phyloP scores from a whole-genome alignment of 441 rosid genomes.

The Syzygium malaccense region DNA sequence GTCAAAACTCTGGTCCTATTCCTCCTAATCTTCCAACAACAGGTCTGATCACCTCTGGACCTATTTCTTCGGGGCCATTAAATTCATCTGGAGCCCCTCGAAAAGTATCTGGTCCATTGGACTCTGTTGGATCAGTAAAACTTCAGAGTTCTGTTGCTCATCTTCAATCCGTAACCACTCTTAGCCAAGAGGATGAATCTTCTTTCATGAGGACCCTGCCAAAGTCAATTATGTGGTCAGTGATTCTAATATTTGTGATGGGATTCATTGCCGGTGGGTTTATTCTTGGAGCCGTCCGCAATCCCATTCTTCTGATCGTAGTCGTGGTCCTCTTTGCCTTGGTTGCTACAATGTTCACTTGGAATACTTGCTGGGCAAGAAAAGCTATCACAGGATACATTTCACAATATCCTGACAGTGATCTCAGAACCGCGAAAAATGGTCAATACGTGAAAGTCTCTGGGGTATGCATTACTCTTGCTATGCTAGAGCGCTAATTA shows the following conservation, averaged over 20 bases:
- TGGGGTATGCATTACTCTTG: constrained; percentile 58
- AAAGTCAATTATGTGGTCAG: constrained; percentile 67
- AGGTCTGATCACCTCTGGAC: constrained; percentile 95
- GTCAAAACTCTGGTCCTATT: constrained; percentile 91
- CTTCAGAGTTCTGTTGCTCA: constrained; percentile 56
- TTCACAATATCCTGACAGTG: constrained; percentile 83
- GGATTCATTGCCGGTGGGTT: constrained; percentile 91
- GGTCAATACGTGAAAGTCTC: constrained; percentile 98
- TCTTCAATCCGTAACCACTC: constrained; percentile 70
- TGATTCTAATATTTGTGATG: constrained; percentile 70
- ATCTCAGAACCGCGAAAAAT: constrained; percentile 92
- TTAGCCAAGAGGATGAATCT: constrained; percentile 63
- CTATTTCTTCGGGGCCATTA: constrained; percentile 75
- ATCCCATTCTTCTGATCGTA: constrained; percentile 71
- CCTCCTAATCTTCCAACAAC: constrained; percentile 87
- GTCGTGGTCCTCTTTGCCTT: constrained; percentile 65
- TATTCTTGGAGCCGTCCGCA: constrained; percentile 84
- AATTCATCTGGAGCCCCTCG: constrained; percentile 85
- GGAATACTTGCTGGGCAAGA: constrained; percentile 92
- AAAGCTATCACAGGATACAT: constrained; percentile 69
- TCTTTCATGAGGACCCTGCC: constrained; percentile 70
- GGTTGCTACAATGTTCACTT: constrained; percentile 58
- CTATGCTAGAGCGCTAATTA: not conserved
- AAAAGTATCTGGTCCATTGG: constrained; percentile 92
- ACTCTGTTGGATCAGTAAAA: constrained; percentile 72